Evolutionary conservation across 2,329 filamentous ascomycete genomes (phyloP), one percentile per base, ranked within the genome.

Genomic region (Coniochaeta ligniaria): DNA sequence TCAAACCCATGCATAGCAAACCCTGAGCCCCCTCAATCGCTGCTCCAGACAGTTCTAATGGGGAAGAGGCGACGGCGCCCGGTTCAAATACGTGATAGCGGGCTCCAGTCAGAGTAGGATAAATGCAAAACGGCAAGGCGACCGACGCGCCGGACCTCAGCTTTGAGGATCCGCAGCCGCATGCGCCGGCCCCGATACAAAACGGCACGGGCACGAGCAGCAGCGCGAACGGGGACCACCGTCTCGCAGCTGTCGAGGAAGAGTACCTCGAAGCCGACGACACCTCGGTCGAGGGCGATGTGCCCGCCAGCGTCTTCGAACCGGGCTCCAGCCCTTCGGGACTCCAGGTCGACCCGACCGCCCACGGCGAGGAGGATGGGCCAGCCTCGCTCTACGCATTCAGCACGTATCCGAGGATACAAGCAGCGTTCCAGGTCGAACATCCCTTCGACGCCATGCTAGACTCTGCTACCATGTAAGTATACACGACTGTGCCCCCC

Each of bases 391-490:
- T 63, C 9, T 68, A 68, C 60, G 64, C 67, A n/a, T 63, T 61
- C 62, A 68, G 66, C 63, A 64, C 63, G 24, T 67, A 68, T 45
- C 67, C 66, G 43, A 58, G 60, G n/a, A 57, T 62, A 33, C 61
- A 61, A 35, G 52, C 63, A 41, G 56, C 62, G n/a, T 63, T 63
- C 35, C 63, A 62, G 55, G 62, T 63, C 7, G 66, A 67, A 33
- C 60, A 62, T 35, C 62, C 65, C 11, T 66, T 63, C 52, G 64
- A 61, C 36, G 41, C 56, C 47, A 58, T 35, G 14, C 60, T 57
- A 6, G 67, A 69, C 58, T 60, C 60, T 28, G 67, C 62, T 3
- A 69, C 68, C 59, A 69, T 69, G 64, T 67, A 54, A 50, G 66
- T n/a, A n/a, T n/a, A 66, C 31, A 11, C 11, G n/a, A 24, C 14